A percentile compares a stretch with the other conserved stretches of the same genome.
Evolutionary conservation across 2,329 filamentous ascomycete species (phyloP).

Genomic region (Colletotrichum tamarilloi): DNA sequence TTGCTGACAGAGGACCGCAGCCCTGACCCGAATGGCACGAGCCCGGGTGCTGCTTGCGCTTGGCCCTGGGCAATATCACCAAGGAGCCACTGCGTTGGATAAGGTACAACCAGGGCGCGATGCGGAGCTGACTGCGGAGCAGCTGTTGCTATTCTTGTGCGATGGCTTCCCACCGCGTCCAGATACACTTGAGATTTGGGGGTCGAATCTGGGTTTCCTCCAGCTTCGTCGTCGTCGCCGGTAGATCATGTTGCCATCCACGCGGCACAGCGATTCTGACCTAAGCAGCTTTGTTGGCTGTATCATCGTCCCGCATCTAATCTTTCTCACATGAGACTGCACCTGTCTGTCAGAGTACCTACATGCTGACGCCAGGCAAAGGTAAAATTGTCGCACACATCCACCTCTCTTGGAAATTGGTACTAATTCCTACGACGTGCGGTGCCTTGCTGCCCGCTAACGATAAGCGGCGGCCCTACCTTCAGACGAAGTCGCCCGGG

Average conservation of each 20-base stretch:
- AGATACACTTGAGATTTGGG: neutral
- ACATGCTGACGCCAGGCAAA: neutral
- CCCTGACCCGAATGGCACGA: neutral
- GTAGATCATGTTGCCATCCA: neutral
- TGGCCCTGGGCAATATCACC: neutral
- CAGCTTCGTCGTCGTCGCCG: neutral
- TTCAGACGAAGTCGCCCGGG: neutral
- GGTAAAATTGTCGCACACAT: neutral
- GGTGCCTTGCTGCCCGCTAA: neutral
- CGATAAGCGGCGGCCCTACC: neutral
- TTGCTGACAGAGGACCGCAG: neutral
- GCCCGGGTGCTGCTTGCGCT: neutral
- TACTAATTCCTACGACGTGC: neutral
- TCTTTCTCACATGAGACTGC: conserved; percentile 6
- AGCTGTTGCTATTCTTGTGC: conserved; percentile 11
- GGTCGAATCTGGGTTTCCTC: neutral
- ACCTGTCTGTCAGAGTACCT: neutral
- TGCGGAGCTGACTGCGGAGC: conserved; percentile 1
- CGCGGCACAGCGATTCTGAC: neutral
- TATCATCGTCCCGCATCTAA: conserved; percentile 7
- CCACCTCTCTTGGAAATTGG: neutral
- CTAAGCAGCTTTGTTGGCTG: neutral
- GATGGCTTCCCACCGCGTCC: neutral
- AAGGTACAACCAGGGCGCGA: neutral
- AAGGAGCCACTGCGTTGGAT: neutral